Conservation (phyloP, 2,329 filamentous ascomycete species). For the Magnaporthales sp. region DNA sequence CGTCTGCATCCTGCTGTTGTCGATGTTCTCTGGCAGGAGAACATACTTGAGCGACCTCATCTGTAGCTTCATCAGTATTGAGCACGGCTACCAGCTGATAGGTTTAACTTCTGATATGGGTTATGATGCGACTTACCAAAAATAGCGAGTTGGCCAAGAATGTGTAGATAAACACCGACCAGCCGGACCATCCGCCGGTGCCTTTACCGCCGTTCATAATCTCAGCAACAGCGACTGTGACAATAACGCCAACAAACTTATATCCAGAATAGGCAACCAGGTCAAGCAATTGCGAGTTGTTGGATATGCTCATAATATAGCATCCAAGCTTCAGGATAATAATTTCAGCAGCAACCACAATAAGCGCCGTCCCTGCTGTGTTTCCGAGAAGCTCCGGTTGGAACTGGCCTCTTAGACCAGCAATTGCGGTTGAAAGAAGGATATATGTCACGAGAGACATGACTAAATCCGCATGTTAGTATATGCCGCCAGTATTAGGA, state of each 20-base stretch:
- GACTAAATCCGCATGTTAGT: conserved; percentile 31
- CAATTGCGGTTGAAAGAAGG: conserved; percentile 81
- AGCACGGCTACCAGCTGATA: not conserved
- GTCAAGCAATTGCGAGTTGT: conserved; percentile 87
- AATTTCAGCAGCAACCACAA: conserved; percentile 81
- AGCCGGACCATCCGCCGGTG: conserved; percentile 81
- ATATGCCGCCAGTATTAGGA: conserved; percentile 15
- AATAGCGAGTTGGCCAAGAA: conserved; percentile 95
- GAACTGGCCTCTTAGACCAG: conserved; percentile 83
- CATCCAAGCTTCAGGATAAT: conserved; percentile 84
- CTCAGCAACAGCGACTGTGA: conserved; percentile 74
- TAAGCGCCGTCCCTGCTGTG: conserved; percentile 76
- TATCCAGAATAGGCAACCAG: conserved; percentile 95
- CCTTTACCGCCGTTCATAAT: conserved; percentile 69
- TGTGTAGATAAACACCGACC: conserved; percentile 83
- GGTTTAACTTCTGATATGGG: not conserved
- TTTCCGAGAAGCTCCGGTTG: conserved; percentile 88
- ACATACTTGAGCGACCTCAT: conserved; percentile 95
- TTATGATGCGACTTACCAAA: conserved; percentile 50
- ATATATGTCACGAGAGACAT: conserved; percentile 99
- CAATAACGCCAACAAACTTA: conserved; percentile 96
- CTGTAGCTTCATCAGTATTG: conserved; percentile 31
- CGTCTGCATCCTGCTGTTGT: conserved; percentile 54
- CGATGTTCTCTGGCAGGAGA: conserved; percentile 73
- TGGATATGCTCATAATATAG: conserved; percentile 89